Base-by-base conservation (phyloP, 31 red algal species). In the Bonnemaisonia californica region DNA sequence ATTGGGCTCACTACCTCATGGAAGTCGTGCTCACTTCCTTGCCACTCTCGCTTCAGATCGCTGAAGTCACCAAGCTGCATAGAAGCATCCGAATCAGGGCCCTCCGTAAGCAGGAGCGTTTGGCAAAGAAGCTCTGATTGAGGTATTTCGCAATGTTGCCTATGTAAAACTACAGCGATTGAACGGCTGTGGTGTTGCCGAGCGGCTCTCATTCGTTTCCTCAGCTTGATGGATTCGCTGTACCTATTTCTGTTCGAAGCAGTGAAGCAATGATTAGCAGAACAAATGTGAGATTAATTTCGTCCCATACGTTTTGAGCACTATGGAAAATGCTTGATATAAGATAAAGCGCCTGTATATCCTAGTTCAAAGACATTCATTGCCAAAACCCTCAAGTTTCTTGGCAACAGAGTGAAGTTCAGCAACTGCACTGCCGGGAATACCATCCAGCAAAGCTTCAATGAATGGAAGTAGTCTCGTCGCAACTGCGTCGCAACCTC, bases 1-100 rank as follows among this genome's bases (percentile, higher is more conserved):
- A 98, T 76, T 95, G 91, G 92, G 56, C 78, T 36, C 95, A 98
- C 74, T 71, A 82, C 21, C 12, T 85, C 5, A 83, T 98, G 73
- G 79, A 37, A 8, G 18, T 38, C 41, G 56, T 69, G 22, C 18
- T 98, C 5, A 55, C 23, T 13, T 36, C 55, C 27, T 77, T 87
- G 74, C 84, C 90, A 54, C 80, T 90, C 21, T 21, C n/a, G 27
- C 2, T 35, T 36, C 95, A 98, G 82, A 74, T 90, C 19, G 12
- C 19, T 18, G 58, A 80, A 48, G 76, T 95, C 13, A 75, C 71
- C 31, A 39, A 79, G 40, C 54, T 95, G 66, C 93, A 95, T 73
- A 47, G 74, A 8, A 41, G 38, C 9, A 88, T 95, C 39, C 75
- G 93, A 16, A 75, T 57, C 39, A 74, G 93, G 18, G 93, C 93